Evolutionary conservation across 2,329 filamentous ascomycete genomes (phyloP).

Genomic region (Phyllosticta citribraziliensis): DNA sequence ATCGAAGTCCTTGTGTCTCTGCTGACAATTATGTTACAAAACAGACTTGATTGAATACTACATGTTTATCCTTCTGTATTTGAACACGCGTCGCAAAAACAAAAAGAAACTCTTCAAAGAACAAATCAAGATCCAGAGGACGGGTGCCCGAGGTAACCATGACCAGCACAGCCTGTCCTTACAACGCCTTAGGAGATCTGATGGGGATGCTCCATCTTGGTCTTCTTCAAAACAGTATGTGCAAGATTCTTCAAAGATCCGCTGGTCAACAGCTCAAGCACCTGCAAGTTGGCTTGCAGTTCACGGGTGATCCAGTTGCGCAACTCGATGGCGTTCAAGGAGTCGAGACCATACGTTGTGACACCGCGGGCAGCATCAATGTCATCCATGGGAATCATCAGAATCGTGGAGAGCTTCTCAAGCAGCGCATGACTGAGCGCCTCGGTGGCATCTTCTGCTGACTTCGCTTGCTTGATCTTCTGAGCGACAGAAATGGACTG

Average conservation of each 20-base stretch:
- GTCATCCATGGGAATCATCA: constrained; percentile 15
- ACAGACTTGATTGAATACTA: too few relatives aligned
- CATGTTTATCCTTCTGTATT: neutral
- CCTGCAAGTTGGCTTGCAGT: constrained; percentile 15
- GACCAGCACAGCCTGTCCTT: neutral
- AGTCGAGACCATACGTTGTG: constrained; percentile 18
- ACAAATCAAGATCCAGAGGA: neutral
- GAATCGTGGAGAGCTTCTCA: constrained; percentile 11
- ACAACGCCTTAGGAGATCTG: neutral
- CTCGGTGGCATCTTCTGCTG: neutral
- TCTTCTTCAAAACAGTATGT: neutral
- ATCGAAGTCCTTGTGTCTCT: too few relatives aligned
- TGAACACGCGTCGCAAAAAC: neutral
- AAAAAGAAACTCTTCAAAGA: neutral
- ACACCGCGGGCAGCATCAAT: constrained; percentile 8
- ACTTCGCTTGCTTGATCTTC: neutral
- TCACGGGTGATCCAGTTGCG: constrained; percentile 17
- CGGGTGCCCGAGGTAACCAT: neutral
- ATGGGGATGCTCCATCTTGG: neutral
- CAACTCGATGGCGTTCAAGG: constrained; percentile 19
- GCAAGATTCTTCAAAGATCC: constrained; percentile 2
- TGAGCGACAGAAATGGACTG: neutral
- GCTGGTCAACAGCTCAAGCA: constrained; percentile 14
- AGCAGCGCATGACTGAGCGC: neutral
- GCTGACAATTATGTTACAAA: too few relatives aligned